These are phyloP conservation scores for Trichoderma guizhouense DNA, from an alignment of 2,329 filamentous ascomycete genomes.

Conservation along the genomic window DNA sequence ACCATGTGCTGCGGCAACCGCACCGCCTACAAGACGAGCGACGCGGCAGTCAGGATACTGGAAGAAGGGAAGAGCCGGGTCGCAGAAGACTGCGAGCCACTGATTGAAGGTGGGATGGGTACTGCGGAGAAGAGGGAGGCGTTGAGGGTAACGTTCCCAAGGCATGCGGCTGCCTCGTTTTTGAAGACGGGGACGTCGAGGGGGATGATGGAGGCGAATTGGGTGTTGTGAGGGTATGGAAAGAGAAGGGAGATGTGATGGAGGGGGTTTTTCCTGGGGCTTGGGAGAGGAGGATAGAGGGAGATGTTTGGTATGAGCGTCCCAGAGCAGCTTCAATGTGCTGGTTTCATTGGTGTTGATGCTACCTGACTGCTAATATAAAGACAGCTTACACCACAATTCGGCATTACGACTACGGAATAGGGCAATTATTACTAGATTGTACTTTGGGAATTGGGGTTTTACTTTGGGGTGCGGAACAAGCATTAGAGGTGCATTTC, in stretches of 20 bases:
- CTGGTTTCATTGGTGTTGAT: not conserved
- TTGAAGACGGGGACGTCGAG: slow-evolving; percentile 41
- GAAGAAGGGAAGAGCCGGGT: not conserved
- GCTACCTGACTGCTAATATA: not conserved
- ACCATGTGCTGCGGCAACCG: slow-evolving; percentile 19
- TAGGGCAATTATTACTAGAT: not conserved
- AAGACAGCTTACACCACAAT: not conserved
- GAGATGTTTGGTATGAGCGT: not conserved
- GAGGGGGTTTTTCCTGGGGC: not conserved
- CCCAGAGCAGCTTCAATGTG: not conserved
- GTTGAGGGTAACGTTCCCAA: slow-evolving; percentile 28
- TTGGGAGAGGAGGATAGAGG: too few relatives aligned
- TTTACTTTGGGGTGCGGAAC: not conserved
- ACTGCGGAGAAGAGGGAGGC: not conserved
- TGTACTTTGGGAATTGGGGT: not conserved
- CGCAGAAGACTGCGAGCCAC: slow-evolving; percentile 22
- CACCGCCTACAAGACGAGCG: not conserved
- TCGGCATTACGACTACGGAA: not conserved
- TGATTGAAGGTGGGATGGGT: slow-evolving; percentile 17
- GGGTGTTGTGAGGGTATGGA: slow-evolving; percentile 27
- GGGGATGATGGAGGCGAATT: slow-evolving; percentile 37
- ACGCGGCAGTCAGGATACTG: not conserved
- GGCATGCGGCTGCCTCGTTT: slow-evolving; percentile 41
- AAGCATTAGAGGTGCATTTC: not conserved
- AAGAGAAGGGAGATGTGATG: not conserved